Evolutionary conservation across 139 green algal species (phyloP), one percentile per base, ranked within the genome.

Genomic region (Raphidocelis subcapitata): DNA sequence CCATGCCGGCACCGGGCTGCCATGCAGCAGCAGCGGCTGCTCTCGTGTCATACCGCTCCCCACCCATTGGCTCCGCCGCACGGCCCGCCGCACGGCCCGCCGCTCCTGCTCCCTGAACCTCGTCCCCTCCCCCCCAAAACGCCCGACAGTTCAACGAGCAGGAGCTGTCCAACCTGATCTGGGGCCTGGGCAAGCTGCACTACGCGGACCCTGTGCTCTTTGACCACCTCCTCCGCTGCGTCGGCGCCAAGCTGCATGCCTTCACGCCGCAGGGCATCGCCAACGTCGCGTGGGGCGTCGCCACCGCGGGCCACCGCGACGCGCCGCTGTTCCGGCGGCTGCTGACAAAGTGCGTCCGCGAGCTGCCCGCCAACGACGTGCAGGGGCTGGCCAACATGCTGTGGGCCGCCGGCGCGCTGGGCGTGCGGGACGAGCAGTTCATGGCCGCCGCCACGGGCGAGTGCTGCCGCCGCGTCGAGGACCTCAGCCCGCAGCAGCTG

Each of bases 61-160:
- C n/a, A n/a, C n/a, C n/a, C n/a, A n/a, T n/a, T n/a, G n/a, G n/a
- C n/a, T n/a, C n/a, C 54, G 54, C 24, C 54, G 10, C 12, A 5
- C 24, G 5, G 54, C 24, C 54, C 24, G 54, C 54, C 23, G 10
- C 12, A 14, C 54, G 12, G 10, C 24, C 54, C 24, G 54, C 54
- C 54, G 8, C 41, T 49, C 41, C 41, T 8, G 8, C 41, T n/a
- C n/a, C n/a, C n/a, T n/a, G n/a, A n/a, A n/a, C n/a, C n/a, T n/a
- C n/a, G n/a, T n/a, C n/a, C n/a, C n/a, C n/a, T n/a, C n/a, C n/a
- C n/a, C n/a, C n/a, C n/a, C n/a, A n/a, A n/a, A n/a, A n/a, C n/a
- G n/a, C n/a, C n/a, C n/a, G 8, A 8, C 60, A 68, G 59, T 86
- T 89, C 70, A 89, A 89, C 72, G 84, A 89, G 81, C 84, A 89